phyloP scores from a whole-genome alignment of 352 stramenopile genomes.

The Phytopythium litorale region DNA sequence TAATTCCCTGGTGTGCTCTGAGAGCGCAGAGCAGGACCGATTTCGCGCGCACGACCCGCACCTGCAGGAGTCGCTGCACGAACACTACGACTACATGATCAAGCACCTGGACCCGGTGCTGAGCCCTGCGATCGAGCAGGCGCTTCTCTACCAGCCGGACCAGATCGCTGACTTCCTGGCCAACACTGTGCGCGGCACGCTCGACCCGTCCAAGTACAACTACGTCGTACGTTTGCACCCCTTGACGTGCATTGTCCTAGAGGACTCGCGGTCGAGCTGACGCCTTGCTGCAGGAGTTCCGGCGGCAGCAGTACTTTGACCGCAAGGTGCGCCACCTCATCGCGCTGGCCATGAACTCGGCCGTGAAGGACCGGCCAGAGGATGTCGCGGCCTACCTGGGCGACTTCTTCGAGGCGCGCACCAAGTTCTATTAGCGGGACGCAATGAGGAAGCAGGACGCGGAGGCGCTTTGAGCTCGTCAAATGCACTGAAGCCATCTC shows the following conservation, averaged over 20 bases:
- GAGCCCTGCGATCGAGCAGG: conserved; percentile 56
- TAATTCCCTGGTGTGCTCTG: not conserved
- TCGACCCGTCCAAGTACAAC: conserved; percentile 74
- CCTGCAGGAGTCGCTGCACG: conserved; percentile 42
- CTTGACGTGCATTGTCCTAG: not conserved
- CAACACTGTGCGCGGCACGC: conserved; percentile 53
- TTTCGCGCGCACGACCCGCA: conserved; percentile 48
- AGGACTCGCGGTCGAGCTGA: not conserved
- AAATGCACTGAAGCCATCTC: too few species aligned
- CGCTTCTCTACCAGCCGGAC: conserved; percentile 72
- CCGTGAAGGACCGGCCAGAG: conserved; percentile 55
- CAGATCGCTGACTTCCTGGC: conserved; percentile 69
- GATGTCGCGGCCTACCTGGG: conserved; percentile 49
- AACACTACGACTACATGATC: conserved; percentile 70
- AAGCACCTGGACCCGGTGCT: conserved; percentile 63
- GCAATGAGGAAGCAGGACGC: not conserved
- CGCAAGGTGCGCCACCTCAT: conserved; percentile 75
- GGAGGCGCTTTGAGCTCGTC: too few species aligned
- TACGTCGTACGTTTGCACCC: conserved; percentile 44
- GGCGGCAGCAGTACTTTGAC: conserved; percentile 70
- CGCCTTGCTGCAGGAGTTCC: conserved; percentile 37
- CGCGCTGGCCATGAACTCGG: conserved; percentile 52
- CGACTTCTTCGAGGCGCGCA: conserved; percentile 66
- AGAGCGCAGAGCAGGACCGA: conserved; percentile 52
- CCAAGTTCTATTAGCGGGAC: conserved; percentile 49